Evolutionary conservation across 2,329 filamentous ascomycete genomes (phyloP).

Genomic region (Leptodontidium sp.): DNA sequence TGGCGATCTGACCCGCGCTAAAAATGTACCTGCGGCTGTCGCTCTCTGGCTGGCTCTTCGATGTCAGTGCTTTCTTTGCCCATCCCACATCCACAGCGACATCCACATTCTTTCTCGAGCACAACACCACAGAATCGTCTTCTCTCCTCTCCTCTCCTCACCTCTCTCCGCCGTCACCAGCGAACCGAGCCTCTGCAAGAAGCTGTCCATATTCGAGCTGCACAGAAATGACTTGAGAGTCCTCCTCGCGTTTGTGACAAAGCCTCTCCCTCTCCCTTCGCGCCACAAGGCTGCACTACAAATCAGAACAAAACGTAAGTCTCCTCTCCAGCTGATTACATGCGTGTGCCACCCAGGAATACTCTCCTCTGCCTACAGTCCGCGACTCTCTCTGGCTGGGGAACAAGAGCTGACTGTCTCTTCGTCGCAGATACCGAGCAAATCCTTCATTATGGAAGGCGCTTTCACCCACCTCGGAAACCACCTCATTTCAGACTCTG

Average conservation of each 20-base stretch:
- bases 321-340: slow-evolving; percentile 13
- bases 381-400: not conserved
- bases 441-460: slow-evolving; percentile 71
- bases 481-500: slow-evolving; percentile 84
- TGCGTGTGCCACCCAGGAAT: not conserved
- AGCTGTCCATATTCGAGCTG: slow-evolving; percentile 26
- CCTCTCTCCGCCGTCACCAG: not conserved
- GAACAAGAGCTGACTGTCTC: slow-evolving; percentile 1
- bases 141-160: slow-evolving; percentile 24
- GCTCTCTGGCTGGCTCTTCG: not conserved
- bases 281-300: slow-evolving; percentile 45
- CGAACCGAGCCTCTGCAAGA: slow-evolving; percentile 20
- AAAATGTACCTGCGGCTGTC: slow-evolving; percentile 17
- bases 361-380: not conserved
- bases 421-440: slow-evolving; percentile 28
- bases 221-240: slow-evolving; percentile 45
- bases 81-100: slow-evolving; percentile 31
- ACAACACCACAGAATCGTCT: slow-evolving; percentile 12
- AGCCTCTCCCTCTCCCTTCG: slow-evolving; percentile 32
- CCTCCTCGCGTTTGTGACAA: slow-evolving; percentile 37
- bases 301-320: slow-evolving; percentile 35
- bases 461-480: slow-evolving; percentile 90
- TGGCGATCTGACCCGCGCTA: slow-evolving; percentile 33
- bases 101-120: slow-evolving; percentile 22
- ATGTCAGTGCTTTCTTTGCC: slow-evolving; percentile 23